Percentiles rank a stretch among this genome's conserved stretches.
phyloP scores from a whole-genome alignment of 805 yeast genomes.

The Kazachstania psychrophila region DNA sequence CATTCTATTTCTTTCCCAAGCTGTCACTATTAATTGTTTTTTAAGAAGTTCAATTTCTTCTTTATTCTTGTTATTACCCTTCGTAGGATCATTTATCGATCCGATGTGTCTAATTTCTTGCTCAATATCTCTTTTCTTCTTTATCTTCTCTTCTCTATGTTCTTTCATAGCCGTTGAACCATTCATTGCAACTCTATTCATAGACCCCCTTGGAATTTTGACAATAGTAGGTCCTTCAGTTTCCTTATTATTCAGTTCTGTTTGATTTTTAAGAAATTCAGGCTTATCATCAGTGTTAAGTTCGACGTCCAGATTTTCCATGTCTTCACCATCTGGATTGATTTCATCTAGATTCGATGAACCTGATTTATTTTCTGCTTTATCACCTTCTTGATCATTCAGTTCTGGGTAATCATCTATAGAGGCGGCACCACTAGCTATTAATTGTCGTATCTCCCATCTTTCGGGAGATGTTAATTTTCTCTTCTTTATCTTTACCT shows the following conservation, averaged over 20 bases:
- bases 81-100: slow-evolving; percentile 28
- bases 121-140: slow-evolving; percentile 39
- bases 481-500: slow-evolving; percentile 21
- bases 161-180: slow-evolving; percentile 65
- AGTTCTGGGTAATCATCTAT: slow-evolving; percentile 63
- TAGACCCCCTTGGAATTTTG: slow-evolving; percentile 69
- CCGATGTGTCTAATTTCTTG: slow-evolving; percentile 29
- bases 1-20: slow-evolving; percentile 27
- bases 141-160: slow-evolving; percentile 48
- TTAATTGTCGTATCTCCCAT: slow-evolving; percentile 82
- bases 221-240: slow-evolving; percentile 50
- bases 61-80: slow-evolving; percentile 8
- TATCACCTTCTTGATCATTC: slow-evolving; percentile 28
- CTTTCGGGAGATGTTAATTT: slow-evolving; percentile 76
- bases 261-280: slow-evolving; percentile 50
- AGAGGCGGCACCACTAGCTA: slow-evolving; percentile 65
- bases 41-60: slow-evolving; percentile 13
- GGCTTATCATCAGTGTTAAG: slow-evolving; percentile 57
- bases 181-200: slow-evolving; percentile 62
- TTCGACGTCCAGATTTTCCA: slow-evolving; percentile 61
- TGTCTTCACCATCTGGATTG: too few relatives aligned
- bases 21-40: slow-evolving; percentile 21
- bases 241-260: slow-evolving; percentile 18
- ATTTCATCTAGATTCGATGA: slow-evolving; percentile 13
- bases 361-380: slow-evolving; percentile 8